phyloP scores from a whole-genome alignment of 2,329 filamentous ascomycete species.

The Stachybotrys elegans region DNA sequence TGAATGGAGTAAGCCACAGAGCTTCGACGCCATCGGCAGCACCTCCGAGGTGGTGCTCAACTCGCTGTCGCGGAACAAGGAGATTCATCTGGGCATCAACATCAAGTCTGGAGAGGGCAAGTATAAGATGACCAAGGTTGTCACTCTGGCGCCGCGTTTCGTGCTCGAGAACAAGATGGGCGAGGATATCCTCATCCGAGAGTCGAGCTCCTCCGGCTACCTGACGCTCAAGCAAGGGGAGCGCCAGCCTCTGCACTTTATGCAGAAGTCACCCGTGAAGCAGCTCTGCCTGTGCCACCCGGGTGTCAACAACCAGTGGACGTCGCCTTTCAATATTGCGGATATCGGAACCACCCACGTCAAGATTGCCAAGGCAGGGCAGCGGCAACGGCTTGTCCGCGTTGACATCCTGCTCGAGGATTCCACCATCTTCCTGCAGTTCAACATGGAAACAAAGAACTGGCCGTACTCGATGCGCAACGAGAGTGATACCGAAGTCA shows the following conservation, averaged over 20 bases:
- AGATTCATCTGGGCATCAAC: slow-evolving; percentile 87
- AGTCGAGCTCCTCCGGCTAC: slow-evolving; percentile 85
- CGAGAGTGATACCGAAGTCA: slow-evolving; percentile 93
- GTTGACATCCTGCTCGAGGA: slow-evolving; percentile 89
- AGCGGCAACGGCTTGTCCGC: slow-evolving; percentile 81
- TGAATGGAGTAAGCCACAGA: slow-evolving; percentile 94
- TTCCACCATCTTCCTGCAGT: slow-evolving; percentile 87
- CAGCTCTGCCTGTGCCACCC: slow-evolving; percentile 91
- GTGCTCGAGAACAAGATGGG: slow-evolving; percentile 89
- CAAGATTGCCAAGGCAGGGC: slow-evolving; percentile 85
- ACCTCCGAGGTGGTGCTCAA: slow-evolving; percentile 82
- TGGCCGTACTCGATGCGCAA: slow-evolving; percentile 99
- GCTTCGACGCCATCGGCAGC: slow-evolving; percentile 95
- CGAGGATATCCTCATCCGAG: slow-evolving; percentile 84
- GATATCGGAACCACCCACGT: slow-evolving; percentile 89
- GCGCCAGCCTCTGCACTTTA: slow-evolving; percentile 80
- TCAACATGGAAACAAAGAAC: slow-evolving; percentile 86
- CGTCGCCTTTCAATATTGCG: slow-evolving; percentile 94
- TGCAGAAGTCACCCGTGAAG: slow-evolving; percentile 77
- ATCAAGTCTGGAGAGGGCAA: slow-evolving; percentile 91
- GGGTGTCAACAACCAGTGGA: slow-evolving; percentile 95
- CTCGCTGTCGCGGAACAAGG: slow-evolving; percentile 63
- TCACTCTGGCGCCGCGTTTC: slow-evolving; percentile 88
- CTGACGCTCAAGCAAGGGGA: slow-evolving; percentile 73
- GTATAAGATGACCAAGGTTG: slow-evolving; percentile 94